Percentiles rank a stretch among this genome's conserved stretches.
Evolutionary conservation across 2,329 filamentous ascomycete genomes (phyloP).

Genomic region (Penicillium sp.): DNA sequence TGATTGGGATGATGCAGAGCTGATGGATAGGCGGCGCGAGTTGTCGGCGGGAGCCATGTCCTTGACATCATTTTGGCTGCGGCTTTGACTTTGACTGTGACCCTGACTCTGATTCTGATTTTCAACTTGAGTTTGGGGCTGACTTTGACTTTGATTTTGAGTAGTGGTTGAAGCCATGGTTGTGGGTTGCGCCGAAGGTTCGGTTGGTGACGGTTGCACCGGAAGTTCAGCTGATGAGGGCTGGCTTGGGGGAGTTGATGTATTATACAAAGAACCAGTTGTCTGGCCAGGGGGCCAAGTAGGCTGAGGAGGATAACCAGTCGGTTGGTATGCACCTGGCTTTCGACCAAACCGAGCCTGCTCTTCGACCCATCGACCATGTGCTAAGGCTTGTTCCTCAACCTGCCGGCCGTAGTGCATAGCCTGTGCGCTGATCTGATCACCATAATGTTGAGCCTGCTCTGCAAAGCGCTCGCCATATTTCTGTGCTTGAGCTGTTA

Average conservation of each 20-base stretch:
- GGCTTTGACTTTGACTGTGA: not conserved
- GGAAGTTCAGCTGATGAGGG: not conserved
- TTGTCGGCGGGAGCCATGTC: conserved; percentile 10
- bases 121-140: not conserved
- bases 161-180: not conserved
- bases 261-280: not conserved
- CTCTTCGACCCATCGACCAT: conserved; percentile 40
- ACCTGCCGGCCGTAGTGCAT: conserved; percentile 38
- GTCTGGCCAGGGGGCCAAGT: conserved; percentile 12
- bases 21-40: conserved; percentile 29
- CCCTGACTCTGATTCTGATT: not conserved
- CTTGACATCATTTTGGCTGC: not conserved
- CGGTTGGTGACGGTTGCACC: not conserved
- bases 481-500: conserved; percentile 40
- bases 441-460: conserved; percentile 36
- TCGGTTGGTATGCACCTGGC: conserved; percentile 14
- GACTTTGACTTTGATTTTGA: not conserved
- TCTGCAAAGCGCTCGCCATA: conserved; percentile 40
- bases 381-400: conserved; percentile 40
- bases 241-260: not conserved
- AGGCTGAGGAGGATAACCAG: conserved; percentile 14
- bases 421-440: conserved; percentile 35
- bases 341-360: conserved; percentile 34
- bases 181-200: not conserved
- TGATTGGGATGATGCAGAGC: conserved; percentile 32